Evolutionary conservation across 1,284 basidiomycete species (phyloP), one percentile per base, ranked within the genome.

Genomic region (Marasmius oreades): DNA sequence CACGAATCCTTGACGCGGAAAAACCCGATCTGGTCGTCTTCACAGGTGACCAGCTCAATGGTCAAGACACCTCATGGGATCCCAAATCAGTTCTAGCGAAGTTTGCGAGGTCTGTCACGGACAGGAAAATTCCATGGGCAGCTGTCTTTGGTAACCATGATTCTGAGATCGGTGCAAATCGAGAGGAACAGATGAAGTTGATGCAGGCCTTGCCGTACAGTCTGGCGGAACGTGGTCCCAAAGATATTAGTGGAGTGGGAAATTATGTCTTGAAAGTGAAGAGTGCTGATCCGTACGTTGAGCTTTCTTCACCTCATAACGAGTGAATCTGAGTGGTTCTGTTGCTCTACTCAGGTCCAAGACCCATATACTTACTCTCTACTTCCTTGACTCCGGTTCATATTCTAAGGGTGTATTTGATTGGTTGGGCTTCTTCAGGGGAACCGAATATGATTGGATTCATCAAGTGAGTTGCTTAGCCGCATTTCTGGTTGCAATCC

Each of bases 121-220:
- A 86, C 12, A 82, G 88, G 23, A 71, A 79, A 47, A 90, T 97
- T 31, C 89, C 94, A 0, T 99, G 94, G 92, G 85, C 92, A 2
- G 90, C 88, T 0, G 82, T 98, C 5, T 92, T 97, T 67, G 93
- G 95, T 2, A 98, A 99, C 66, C 95, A 98, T 68, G 94, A 96
- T 64, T 80, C 82, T 48, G 90, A 94, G 62, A 81, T 86, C 60
- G 85, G 85, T 1, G 73, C 84, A 57, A 67, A 74, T 51, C 79
- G 84, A 59, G 81, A 79, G 66, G 70, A 86, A 14, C 86, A 95
- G 67, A 71, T 95, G 64, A 75, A 77, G 61, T 73, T 90, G 61
- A 80, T 96, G 78, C 82, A 87, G 66, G 80, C 76, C 1, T 74
- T 98, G 62, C 95, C 95, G 0, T 97, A 95, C 67, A 93, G 87